Percentiles rank a stretch among this genome's conserved stretches.
These are phyloP conservation scores for Colletotrichum sojae DNA, from an alignment of 2,329 filamentous ascomycete species.

Conservation along the genomic window DNA sequence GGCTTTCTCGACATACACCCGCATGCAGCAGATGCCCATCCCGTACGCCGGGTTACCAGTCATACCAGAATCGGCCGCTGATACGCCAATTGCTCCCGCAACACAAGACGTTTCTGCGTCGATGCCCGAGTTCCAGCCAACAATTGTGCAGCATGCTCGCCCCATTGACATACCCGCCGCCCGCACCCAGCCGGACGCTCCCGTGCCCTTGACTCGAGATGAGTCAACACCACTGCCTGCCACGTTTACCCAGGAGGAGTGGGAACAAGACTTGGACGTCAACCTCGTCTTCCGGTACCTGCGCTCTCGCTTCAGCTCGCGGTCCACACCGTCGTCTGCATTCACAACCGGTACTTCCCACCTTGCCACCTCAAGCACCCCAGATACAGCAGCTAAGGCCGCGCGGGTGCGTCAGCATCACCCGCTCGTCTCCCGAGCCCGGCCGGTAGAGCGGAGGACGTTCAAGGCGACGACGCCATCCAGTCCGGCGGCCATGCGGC, in stretches of 20 bases:
- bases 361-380: slow-evolving; percentile 64
- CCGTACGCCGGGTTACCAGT: slow-evolving; percentile 85
- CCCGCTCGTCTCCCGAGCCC: slow-evolving; percentile 79
- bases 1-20: slow-evolving; percentile 86
- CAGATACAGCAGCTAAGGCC: slow-evolving; percentile 81
- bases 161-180: slow-evolving; percentile 55
- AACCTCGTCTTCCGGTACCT: slow-evolving; percentile 93
- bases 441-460: slow-evolving; percentile 66
- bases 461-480: slow-evolving; percentile 69
- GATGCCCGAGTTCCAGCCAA: slow-evolving; percentile 64
- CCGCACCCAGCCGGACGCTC: slow-evolving; percentile 42
- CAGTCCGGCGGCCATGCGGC: slow-evolving; percentile 63
- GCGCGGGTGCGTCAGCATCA: slow-evolving; percentile 91
- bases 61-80: slow-evolving; percentile 66
- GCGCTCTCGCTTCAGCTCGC: slow-evolving; percentile 78
- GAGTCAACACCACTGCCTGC: slow-evolving; percentile 38
- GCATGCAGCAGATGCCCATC: slow-evolving; percentile 73
- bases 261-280: slow-evolving; percentile 93
- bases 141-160: slow-evolving; percentile 55
- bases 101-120: slow-evolving; percentile 66
- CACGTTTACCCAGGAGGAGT: slow-evolving; percentile 81
- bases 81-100: slow-evolving; percentile 43
- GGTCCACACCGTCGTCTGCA: slow-evolving; percentile 57
- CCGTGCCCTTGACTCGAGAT: slow-evolving; percentile 23
- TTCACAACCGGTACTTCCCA: slow-evolving; percentile 61